Evolutionary conservation across 2,329 filamentous ascomycete species (phyloP), one percentile per base, ranked within the genome.

Genomic region (Myotisia sp.): DNA sequence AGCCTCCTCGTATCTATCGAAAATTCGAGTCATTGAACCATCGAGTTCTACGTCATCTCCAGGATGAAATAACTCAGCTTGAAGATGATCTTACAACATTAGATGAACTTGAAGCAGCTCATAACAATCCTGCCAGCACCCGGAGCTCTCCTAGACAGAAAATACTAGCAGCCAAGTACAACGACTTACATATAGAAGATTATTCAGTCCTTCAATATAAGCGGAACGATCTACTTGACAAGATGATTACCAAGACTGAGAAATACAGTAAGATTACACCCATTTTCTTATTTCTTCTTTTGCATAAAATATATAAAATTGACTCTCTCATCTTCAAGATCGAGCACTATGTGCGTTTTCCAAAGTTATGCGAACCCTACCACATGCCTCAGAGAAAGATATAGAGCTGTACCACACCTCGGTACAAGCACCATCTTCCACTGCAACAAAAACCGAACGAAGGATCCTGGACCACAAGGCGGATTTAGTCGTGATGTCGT

Each of bases 1-100:
- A 27, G 18, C 22, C 56, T 8, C 50, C 55, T 3, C 82, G 83
- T 1, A 69, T 92, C 38, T 93, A 92, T 53, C 74, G 86, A 27
- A 77, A 77, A 37, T 94, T 94, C 48, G 77, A 82, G 51, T 68
- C 73, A 7, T 60, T 93, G 12, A 86, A 90, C 47, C 84, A 92
- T 51, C 76, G 86, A 2, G 60, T 92, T 2, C 61, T 94, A 2
- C 64, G 93, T 0, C 76, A 90, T 42, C 65, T 92, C 10, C 86
- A 93, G 54, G 84, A 92, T 49, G 83, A 92, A 52, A 71, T 93
- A 12, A 66, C 68, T 19, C 79, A 87, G 46, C 63, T 92, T 23
- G 85, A 93, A 55, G 76, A 84, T 47, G 74, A 86, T 37, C 67
- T 94, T 1, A 70, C 72, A 12, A 63, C 65, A 0, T 57, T 90